Percentiles rank a stretch among this genome's conserved stretches.
phyloP scores from a whole-genome alignment of 2,329 filamentous ascomycete genomes.

The Neonectria neomacrospora region DNA sequence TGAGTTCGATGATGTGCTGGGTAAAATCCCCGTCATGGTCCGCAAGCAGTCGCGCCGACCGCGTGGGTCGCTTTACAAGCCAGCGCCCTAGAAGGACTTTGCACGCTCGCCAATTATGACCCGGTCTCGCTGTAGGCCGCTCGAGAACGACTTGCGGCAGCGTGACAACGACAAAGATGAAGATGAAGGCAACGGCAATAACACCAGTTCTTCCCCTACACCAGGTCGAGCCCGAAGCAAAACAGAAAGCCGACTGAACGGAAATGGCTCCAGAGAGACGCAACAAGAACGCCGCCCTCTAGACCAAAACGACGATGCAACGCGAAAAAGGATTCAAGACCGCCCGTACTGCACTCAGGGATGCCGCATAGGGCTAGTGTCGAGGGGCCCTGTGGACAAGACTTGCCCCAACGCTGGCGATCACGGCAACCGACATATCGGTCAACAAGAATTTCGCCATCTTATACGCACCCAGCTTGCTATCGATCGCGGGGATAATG shows the following conservation, averaged over 20 bases:
- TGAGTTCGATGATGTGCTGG: slow-evolving; percentile 47
- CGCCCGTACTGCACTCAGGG: slow-evolving; percentile 45
- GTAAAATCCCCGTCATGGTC: slow-evolving; percentile 37
- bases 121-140: slow-evolving; percentile 31
- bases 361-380: slow-evolving; percentile 44
- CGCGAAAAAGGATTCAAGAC: slow-evolving; percentile 14
- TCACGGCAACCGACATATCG: slow-evolving; percentile 38
- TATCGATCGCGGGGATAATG: slow-evolving; percentile 45
- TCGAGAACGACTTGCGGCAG: not conserved
- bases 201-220: slow-evolving; percentile 14
- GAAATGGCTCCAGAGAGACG: not conserved
- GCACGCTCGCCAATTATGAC: slow-evolving; percentile 46
- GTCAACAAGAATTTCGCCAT: slow-evolving; percentile 40
- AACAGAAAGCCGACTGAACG: not conserved
- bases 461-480: slow-evolving; percentile 45
- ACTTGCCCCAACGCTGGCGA: slow-evolving; percentile 43
- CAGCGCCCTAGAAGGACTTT: slow-evolving; percentile 46
- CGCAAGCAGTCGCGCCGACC: slow-evolving; percentile 28
- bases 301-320: not conserved
- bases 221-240: slow-evolving; percentile 8
- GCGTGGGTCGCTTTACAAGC: slow-evolving; percentile 40
- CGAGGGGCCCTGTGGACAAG: slow-evolving; percentile 39
- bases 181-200: slow-evolving; percentile 27
- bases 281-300: no score
- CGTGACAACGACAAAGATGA: not conserved